Evolutionary conservation across 202 grass and related monocot genomes (phyloP), one percentile per base, ranked within the genome.

Genomic region (Bolboschoenoplectus hybrid): DNA sequence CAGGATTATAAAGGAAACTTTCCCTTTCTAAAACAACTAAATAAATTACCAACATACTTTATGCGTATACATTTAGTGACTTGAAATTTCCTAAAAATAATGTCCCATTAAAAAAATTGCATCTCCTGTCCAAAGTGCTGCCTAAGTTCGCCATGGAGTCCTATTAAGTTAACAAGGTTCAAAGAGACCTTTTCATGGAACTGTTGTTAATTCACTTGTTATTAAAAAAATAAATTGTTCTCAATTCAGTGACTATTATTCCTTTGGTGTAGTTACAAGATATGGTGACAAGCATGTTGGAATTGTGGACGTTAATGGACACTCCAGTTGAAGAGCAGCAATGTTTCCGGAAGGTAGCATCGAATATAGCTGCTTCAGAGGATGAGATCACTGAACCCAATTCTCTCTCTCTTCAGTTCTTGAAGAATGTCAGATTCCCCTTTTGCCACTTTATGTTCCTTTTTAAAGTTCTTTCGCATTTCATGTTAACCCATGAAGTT

Each of bases 231-330:
- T 46, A 26, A 57, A 74, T 83, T 68, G 7, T 38, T 85, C 26
- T 62, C 10, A 52, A n/a, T 63, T 82, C 38, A 46, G 17, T 81
- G 13, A 82, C 7, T 56, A 39, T 49, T 56, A 52, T 82, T 46
- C 1, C 32, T 20, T 20, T 67, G 45, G 5, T 83, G 52, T 81
- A 94, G 96, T 89, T 98, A 85, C 96, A 98, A 85, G 96, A 98
- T 85, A 87, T 94, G 38, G 86, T 89, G 52, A 91, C 58, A 53
- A 91, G 82, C 66, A 98, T 98, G 96, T 86, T 98, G 58, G 93
- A 98, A 86, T 52, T 98, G n/a, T 98, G 96, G 96, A 88, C 89
- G 74, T 81, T 98, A 63, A 92, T 98, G 96, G 96, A 98, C 86
- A 98, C 93, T 85, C 96, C 96, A 57, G 61, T 87, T 26, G 93